Evolutionary conservation across 2,329 filamentous ascomycete genomes (phyloP).

Genomic region (Trichoderma lentiforme): DNA sequence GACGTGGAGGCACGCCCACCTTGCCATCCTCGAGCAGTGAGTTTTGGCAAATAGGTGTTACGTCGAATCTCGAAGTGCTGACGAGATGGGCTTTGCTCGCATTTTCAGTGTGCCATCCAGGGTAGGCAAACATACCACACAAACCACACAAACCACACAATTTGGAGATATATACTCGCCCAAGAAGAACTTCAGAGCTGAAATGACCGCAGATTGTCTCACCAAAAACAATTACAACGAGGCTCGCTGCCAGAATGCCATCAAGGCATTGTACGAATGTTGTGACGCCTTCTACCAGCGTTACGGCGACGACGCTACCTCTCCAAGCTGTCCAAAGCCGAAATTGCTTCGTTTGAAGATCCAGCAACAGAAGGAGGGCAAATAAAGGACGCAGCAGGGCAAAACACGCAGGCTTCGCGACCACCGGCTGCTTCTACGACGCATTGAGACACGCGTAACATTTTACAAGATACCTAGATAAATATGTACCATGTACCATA

Average conservation of each 20-base stretch:
- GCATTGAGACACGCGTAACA: not conserved
- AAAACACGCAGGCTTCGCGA: not conserved
- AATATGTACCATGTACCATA: not conserved
- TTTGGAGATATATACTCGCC: not conserved
- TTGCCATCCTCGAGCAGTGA: slow-evolving; percentile 79
- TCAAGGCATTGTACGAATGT: slow-evolving; percentile 89
- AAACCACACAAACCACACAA: not conserved
- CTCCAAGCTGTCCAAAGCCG: slow-evolving; percentile 82
- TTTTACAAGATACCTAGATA: not conserved
- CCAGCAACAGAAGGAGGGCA: slow-evolving; percentile 61
- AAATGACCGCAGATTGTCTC: slow-evolving; percentile 66
- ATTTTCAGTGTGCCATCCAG: slow-evolving; percentile 78
- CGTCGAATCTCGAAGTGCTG: not conserved
- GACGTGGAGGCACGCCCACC: slow-evolving; percentile 73
- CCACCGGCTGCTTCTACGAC: not conserved
- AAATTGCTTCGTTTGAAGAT: slow-evolving; percentile 78
- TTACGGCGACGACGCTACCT: slow-evolving; percentile 71
- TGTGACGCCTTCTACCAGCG: slow-evolving; percentile 84
- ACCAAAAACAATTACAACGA: slow-evolving; percentile 82
- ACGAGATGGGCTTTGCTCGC: not conserved
- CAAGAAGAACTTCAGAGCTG: not conserved
- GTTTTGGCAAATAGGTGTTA: slow-evolving; percentile 28
- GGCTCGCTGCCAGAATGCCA: slow-evolving; percentile 70
- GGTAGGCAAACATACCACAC: slow-evolving; percentile 45
- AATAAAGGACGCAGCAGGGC: slow-evolving; percentile 9